Base-by-base conservation (phyloP, 2,329 filamentous ascomycete genomes). In the Fusarium albosuccineum region DNA sequence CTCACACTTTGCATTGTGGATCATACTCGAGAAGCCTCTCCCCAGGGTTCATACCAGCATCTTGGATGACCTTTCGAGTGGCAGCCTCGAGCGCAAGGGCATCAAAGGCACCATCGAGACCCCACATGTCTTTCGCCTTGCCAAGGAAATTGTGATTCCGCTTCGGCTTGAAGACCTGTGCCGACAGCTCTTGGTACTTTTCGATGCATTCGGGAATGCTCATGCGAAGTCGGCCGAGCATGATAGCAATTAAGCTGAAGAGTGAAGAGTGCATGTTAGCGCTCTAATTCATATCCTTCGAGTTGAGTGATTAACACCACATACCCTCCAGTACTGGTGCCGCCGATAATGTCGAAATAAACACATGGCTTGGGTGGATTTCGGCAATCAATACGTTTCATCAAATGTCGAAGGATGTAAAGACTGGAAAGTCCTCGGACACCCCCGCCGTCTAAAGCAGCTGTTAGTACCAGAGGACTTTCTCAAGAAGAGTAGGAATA, bases 361-460 rank as follows among this genome's bases (percentile, higher is more conserved):
- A 29, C 41, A 16, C 41, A 44, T 44, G 41, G 41, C 41, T 44
- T 44, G 10, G 41, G 41, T 16, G 41, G 41, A 44, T 44, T 44
- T 22, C 22, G 41, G 41, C 30, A 33, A 29, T 44, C 13, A 14
- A 44, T 16, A 4, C 14, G 41, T 26, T 44, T 44, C 41, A 44
- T 44, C 17, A 44, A 44, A 44, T 44, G 41, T 9, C 41, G 41
- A 44, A 44, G 16, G 5, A 44, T 44, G 7, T 26, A 26, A 44
- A 44, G 41, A 44, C 17, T 26, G 7, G 41, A 44, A 29, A 44
- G 41, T 4, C 41, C 41, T n/a, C 41, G 26, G 5, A 44, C 26
- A 26, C 41, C 41, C 2, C 41, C 41, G 9, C 41, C 41, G 26
- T 44, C 41, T 44, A 14, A 14, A 14, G 36, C 11, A 39, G 36